Conservation (phyloP, 805 yeast species). For the Naumovozyma baii region DNA sequence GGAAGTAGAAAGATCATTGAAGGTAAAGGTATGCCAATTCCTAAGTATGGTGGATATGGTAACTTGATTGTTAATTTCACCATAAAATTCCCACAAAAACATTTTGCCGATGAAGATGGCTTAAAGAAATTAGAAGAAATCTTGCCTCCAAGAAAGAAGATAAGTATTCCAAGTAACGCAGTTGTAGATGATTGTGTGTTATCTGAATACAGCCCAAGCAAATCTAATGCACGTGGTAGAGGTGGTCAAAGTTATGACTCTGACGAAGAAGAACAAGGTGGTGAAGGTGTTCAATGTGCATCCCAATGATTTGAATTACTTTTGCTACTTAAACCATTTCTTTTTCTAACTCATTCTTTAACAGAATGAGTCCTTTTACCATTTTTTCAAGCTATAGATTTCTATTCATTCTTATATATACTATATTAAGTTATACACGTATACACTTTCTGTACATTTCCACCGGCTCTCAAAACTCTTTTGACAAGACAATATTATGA, state of each 20-base stretch:
- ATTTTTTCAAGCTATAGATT: not conserved
- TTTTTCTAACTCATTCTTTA: not conserved
- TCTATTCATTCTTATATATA: not conserved
- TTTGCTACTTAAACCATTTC: too few relatives aligned
- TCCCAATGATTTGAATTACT: constrained; percentile 63
- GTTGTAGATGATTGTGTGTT: constrained; percentile 74
- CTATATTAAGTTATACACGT: not conserved
- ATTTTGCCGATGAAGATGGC: constrained; percentile 67
- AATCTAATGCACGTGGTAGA: constrained; percentile 34
- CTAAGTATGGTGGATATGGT: constrained; percentile 81
- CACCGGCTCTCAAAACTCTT: too few relatives aligned
- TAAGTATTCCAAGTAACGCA: constrained; percentile 57
- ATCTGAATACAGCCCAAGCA: constrained; percentile 55
- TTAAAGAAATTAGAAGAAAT: constrained; percentile 62
- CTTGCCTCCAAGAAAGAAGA: constrained; percentile 65
- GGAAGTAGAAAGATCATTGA: constrained; percentile 72
- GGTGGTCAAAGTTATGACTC: constrained; percentile 36
- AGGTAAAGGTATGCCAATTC: constrained; percentile 96
- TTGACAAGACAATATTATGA: too few relatives aligned
- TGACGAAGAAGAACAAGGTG: constrained; percentile 45
- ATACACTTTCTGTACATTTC: not conserved
- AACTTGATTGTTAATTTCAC: constrained; percentile 77
- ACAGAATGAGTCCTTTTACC: not conserved
- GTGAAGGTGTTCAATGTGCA: constrained; percentile 60
- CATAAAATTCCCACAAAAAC: constrained; percentile 74